A percentile compares a stretch with the other conserved stretches of the same genome.
These are phyloP conservation scores for Edaphochlamys debaryana DNA, from an alignment of 139 green algal genomes.

Conservation along the genomic window DNA sequence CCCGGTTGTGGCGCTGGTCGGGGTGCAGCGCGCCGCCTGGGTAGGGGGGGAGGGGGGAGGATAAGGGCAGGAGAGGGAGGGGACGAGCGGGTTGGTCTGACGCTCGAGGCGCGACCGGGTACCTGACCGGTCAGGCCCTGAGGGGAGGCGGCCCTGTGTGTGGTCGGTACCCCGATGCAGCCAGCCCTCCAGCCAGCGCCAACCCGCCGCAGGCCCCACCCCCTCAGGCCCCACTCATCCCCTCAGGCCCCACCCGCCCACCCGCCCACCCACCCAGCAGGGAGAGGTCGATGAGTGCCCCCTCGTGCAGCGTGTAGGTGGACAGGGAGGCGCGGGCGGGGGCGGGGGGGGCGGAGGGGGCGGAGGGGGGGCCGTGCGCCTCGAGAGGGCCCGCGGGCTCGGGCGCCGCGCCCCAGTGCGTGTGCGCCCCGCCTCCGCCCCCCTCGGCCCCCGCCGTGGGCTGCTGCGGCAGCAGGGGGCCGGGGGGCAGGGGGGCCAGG, in stretches of 20 bases:
- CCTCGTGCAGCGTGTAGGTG: constrained; percentile 31
- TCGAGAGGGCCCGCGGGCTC: neutral
- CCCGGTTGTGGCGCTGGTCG: constrained; percentile 34
- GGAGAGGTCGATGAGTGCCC: constrained; percentile 31
- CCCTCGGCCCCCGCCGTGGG: neutral
- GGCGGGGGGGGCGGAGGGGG: neutral
- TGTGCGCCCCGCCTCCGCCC: neutral
- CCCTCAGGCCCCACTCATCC: neutral
- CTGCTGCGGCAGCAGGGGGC: neutral
- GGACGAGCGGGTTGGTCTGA: neutral
- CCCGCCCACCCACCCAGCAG: constrained; percentile 12
- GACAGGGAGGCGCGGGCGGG: neutral
- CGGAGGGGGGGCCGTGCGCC: neutral
- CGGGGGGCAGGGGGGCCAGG: neutral
- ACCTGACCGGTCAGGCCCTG: no score
- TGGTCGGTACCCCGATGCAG: neutral
- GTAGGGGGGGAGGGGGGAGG: neutral
- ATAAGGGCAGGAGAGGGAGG: neutral
- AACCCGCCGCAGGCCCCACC: neutral
- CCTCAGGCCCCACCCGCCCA: no score
- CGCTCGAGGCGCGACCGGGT: no score
- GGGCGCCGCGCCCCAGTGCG: neutral
- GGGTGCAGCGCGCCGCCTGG: constrained; percentile 33
- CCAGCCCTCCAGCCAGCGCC: neutral
- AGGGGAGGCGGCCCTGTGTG: no score